Base-by-base conservation (phyloP, 1,139 yeast species). In the Protomyces arabidopsidicola region DNA sequence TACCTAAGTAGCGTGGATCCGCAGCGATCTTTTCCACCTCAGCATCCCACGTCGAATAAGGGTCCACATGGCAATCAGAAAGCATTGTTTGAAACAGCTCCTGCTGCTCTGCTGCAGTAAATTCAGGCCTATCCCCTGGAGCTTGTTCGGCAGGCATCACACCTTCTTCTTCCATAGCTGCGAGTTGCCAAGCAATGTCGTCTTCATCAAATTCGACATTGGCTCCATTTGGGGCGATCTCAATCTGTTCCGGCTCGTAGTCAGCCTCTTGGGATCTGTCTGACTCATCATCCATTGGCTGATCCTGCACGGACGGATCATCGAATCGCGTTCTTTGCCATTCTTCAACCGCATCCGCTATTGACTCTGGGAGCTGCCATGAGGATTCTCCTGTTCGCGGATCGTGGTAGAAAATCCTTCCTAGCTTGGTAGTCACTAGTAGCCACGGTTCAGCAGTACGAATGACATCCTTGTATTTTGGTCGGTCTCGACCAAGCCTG, bases 11-110 rank as follows among this genome's bases (percentile, higher is more conserved):
- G 27, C 78, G 70, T 1, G 79, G 77, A 60, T 79, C 80, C 36
- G 73, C 68, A 1, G 77, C 70, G 1, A 83, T 68, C 52, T 74
- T 75, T 5, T 72, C 70, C n/a, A 76, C 72, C 68, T 81, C 84
- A 0, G 73, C 70, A 50, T 80, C 83, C 82, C 84, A 83, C 0
- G 80, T 70, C 2, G 79, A 74, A 65, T 69, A 80, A 0, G 82
- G 80, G 65, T 81, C 77, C 2, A 79, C 66, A 0, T 69, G 34
- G 3, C 65, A 36, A 5, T 69, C 71, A 8, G 69, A 68, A 10
- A 81, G 71, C 68, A 80, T 68, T 12, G 68, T 36, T 34, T 55
- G 48, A 38, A 60, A 66, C 14, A 45, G 8, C 16, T 45, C 27
- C 22, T 58, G 54, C 55, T 60, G 57, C 9, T 65, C 67, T 12